A percentile compares a stretch with the other conserved stretches of the same genome.
phyloP scores from a whole-genome alignment of 1,139 yeast genomes.

The Suhomyces taliae region DNA sequence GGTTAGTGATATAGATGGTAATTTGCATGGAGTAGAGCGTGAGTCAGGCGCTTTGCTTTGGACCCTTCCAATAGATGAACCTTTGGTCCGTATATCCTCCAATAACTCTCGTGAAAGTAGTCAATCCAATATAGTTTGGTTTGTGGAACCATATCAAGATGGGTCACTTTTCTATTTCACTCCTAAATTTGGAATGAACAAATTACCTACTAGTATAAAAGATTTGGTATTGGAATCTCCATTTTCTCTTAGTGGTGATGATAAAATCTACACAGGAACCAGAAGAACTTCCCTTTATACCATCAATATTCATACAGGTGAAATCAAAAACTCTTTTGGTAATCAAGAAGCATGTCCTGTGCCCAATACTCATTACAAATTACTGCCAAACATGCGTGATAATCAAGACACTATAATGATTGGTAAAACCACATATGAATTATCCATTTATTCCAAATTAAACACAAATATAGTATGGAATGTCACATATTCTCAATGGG shows the following conservation, averaged over 20 bases:
- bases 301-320: slow-evolving; percentile 75
- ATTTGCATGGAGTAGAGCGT: slow-evolving; percentile 78
- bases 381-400: slow-evolving; percentile 10
- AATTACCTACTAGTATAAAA: slow-evolving; percentile 77
- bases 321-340: slow-evolving; percentile 73
- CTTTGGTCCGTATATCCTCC: slow-evolving; percentile 49
- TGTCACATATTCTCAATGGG: slow-evolving; percentile 88
- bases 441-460: slow-evolving; percentile 51
- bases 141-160: slow-evolving; percentile 87
- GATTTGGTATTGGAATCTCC: slow-evolving; percentile 85
- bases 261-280: slow-evolving; percentile 86
- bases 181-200: slow-evolving; percentile 73
- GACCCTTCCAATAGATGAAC: slow-evolving; percentile 62
- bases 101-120: slow-evolving; percentile 25
- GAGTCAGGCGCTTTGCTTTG: slow-evolving; percentile 75
- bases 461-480: slow-evolving; percentile 74
- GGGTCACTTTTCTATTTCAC: slow-evolving; percentile 87
- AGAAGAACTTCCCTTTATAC: slow-evolving; percentile 75
- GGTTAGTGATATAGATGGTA: slow-evolving; percentile 86
- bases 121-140: slow-evolving; percentile 54
- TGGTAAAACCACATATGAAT: slow-evolving; percentile 52
- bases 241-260: slow-evolving; percentile 74
- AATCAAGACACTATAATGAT: slow-evolving; percentile 39
- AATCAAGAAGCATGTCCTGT: slow-evolving; percentile 34
- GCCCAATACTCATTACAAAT: slow-evolving; percentile 21